phyloP scores from a whole-genome alignment of 1,139 yeast genomes.

The Groenewaldozyma auringiensis region DNA sequence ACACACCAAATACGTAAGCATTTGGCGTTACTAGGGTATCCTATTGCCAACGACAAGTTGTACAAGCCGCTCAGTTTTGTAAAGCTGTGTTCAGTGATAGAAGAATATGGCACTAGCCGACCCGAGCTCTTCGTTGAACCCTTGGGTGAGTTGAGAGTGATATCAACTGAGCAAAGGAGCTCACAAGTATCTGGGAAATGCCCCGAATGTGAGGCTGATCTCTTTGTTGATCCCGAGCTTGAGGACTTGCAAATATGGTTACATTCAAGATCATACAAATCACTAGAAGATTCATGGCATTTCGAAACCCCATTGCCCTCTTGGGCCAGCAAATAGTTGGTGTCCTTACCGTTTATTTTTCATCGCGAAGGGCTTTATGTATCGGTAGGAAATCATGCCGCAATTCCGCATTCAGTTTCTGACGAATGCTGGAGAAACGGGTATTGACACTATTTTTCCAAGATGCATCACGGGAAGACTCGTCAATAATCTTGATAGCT shows the following conservation, averaged over 20 bases:
- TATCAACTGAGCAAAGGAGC: background rate
- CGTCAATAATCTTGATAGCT: background rate
- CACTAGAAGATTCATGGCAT: slow-evolving; percentile 54
- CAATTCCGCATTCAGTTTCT: background rate
- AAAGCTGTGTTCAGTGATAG: background rate
- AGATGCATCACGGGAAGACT: background rate
- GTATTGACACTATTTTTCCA: background rate
- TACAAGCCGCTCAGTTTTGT: slow-evolving; percentile 47
- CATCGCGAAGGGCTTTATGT: background rate
- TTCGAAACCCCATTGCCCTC: slow-evolving; percentile 71
- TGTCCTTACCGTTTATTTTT: no score
- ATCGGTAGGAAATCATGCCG: background rate
- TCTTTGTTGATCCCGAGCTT: slow-evolving; percentile 80
- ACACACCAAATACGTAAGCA: slow-evolving; percentile 94
- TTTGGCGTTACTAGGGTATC: slow-evolving; percentile 73
- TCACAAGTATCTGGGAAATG: slow-evolving; percentile 54
- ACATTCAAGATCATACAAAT: slow-evolving; percentile 70
- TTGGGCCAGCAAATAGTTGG: slow-evolving; percentile 53
- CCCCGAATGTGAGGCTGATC: slow-evolving; percentile 55
- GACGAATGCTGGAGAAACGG: background rate
- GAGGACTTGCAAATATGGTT: slow-evolving; percentile 78
- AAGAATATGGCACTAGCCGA: background rate
- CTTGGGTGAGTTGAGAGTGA: background rate
- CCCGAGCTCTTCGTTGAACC: background rate
- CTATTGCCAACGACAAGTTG: slow-evolving; percentile 90